Conservation (phyloP, 768 basidiomycete genomes). For the Pisolithus albus region DNA sequence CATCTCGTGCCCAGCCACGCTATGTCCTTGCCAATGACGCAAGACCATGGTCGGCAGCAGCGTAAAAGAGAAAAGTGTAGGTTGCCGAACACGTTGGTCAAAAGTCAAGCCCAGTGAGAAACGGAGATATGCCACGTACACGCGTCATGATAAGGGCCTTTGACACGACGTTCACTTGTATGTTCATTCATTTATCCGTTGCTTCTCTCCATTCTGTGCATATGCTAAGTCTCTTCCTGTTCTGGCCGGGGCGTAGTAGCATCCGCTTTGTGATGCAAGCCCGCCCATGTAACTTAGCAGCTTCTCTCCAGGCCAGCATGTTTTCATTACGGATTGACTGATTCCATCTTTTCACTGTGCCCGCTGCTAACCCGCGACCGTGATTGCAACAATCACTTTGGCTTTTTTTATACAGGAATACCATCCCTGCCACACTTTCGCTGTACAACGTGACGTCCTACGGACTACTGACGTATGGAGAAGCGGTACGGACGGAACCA, state of each 20-base stretch:
- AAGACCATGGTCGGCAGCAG: no score
- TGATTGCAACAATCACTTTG: not conserved
- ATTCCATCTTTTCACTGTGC: slow-evolving; percentile 1
- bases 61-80: no score
- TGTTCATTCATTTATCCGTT: not conserved
- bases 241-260: not conserved
- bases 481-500: slow-evolving; percentile 52
- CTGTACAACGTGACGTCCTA: slow-evolving; percentile 91
- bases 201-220: not conserved
- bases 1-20: no score
- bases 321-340: slow-evolving; percentile 12
- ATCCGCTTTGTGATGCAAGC: not conserved
- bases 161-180: not conserved
- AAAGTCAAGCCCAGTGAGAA: no score
- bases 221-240: not conserved
- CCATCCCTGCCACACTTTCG: slow-evolving; percentile 57
- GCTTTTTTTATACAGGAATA: slow-evolving; percentile 41
- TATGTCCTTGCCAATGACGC: no score
- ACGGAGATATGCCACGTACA: no score
- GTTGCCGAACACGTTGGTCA: no score
- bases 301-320: not conserved
- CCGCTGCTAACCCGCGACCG: no score
- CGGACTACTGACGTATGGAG: slow-evolving; percentile 74
- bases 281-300: not conserved
- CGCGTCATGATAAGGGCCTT: not conserved